Evolutionary conservation across 805 yeast genomes (phyloP).

Genomic region (Lachancea sp.): DNA sequence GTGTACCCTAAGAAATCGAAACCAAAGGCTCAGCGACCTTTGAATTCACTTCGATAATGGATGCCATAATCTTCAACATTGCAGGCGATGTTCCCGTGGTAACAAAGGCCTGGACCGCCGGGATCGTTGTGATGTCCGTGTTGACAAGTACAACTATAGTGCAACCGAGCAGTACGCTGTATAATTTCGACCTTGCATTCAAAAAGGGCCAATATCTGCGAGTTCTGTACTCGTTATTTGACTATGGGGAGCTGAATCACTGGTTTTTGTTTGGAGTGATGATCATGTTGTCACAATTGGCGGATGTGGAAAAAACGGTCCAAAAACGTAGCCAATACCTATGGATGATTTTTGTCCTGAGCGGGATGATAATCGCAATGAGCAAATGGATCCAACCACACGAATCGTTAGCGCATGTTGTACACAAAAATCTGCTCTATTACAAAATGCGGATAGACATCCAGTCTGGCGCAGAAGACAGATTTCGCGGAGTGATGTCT

Average conservation of each 20-base stretch:
- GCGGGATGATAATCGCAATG: conserved; percentile 17
- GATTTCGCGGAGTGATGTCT: not conserved
- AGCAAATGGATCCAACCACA: conserved; percentile 24
- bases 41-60: conserved; percentile 15
- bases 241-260: conserved; percentile 33
- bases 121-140: conserved; percentile 33
- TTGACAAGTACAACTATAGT: conserved; percentile 33
- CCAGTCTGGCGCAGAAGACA: not conserved
- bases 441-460: conserved; percentile 19
- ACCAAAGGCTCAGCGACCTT: too few relatives aligned
- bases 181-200: conserved; percentile 36
- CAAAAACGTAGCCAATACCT: conserved; percentile 19
- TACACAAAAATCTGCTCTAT: conserved; percentile 27
- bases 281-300: conserved; percentile 19
- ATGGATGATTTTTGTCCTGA: conserved; percentile 22
- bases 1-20: too few relatives aligned
- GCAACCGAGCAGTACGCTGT: conserved; percentile 29
- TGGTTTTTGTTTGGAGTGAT: conserved; percentile 19
- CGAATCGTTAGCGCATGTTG: conserved; percentile 21
- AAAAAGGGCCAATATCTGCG: conserved; percentile 35
- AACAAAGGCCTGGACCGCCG: conserved; percentile 35
- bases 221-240: conserved; percentile 34
- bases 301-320: conserved; percentile 25
- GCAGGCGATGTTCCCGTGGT: conserved; percentile 35
- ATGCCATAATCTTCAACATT: conserved; percentile 23